Evolutionary conservation across 345 rosid species (phyloP).

Genomic region (Gossypium ekmanianum): DNA sequence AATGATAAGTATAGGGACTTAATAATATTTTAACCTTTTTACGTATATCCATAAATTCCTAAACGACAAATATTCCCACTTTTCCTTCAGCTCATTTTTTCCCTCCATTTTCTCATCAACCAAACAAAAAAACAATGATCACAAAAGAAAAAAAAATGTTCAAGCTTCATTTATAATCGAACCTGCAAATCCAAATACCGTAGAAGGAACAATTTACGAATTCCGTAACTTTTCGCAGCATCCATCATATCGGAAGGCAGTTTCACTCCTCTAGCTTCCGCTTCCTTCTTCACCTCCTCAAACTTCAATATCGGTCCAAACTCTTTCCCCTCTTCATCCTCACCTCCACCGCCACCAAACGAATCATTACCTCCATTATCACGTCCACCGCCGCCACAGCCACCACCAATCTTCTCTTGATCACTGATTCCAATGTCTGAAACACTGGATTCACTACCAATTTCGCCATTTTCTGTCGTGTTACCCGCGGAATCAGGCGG

Average conservation of each 20-base stretch:
- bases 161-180: not conserved
- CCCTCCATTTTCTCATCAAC: conserved; percentile 13
- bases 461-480: not conserved
- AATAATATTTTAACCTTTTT: too few relatives aligned
- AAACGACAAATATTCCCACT: not conserved
- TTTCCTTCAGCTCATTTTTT: conserved; percentile 4
- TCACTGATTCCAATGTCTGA: conserved; percentile 1
- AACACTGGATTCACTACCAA: not conserved
- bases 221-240: conserved; percentile 61
- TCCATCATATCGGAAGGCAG: conserved; percentile 76
- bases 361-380: conserved; percentile 22
- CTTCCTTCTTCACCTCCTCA: conserved; percentile 65
- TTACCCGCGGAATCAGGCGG: conserved; percentile 21
- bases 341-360: conserved; percentile 32
- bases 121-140: conserved; percentile 4
- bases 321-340: conserved; percentile 54
- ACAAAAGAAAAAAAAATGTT: not conserved
- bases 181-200: conserved; percentile 89
- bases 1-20: too few relatives aligned
- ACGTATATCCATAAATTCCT: not conserved
- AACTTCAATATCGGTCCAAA: conserved; percentile 73
- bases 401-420: conserved; percentile 16
- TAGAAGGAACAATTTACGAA: conserved; percentile 56
- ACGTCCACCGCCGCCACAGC: conserved; percentile 21
- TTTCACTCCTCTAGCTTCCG: conserved; percentile 57